Base-by-base conservation (phyloP, 2,329 filamentous ascomycete species). In the Fusarium phyllophilum region DNA sequence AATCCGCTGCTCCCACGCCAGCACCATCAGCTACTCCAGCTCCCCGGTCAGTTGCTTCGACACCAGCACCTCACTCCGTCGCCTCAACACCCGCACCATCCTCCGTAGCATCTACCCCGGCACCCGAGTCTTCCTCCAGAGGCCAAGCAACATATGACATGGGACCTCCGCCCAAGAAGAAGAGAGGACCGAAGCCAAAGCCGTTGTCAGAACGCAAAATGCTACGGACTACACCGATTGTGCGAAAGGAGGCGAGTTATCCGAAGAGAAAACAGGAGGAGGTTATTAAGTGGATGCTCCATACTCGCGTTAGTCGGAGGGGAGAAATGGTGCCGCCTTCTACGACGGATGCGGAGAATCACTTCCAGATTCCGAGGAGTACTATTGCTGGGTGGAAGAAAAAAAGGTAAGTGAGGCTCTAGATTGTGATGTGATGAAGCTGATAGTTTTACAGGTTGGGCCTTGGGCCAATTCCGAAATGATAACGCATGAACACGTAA, bases 301-400 rank as follows among this genome's bases (percentile, higher is more conserved):
- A 49, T 31, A 45, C 60, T 20, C 42, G 60, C 3, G 59, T 70
- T 24, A 42, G 51, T 6, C 54, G 68, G 13, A 39, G 39, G 22
- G 54, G 48, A 13, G 42, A 70, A 22, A 55, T 55, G 42, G 66
- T 55, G 15, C 66, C 60, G 54, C 68, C 66, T 45, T 56, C 60
- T 24, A 44, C 44, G 1, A 31, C 18, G 5, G 68, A 70, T 41
- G 68, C 68, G 18, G 68, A 61, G 44, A 56, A 66, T 7, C 42
- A 70, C 18, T 70, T 70, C 12, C 39, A 56, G 38, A 70, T 70
- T 13, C 68, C 66, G 13, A 41, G 66, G 48, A 70, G 68, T 11
- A 70, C 68, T 24, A 70, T 70, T 24, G 48, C 68, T 22, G 33
- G 44, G 12, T 70, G 66, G 68, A 70, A 70, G 36, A 69, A 31